Conservation (phyloP, 495 filamentous ascomycete species). For the Hypomontagnella monticulosa region DNA sequence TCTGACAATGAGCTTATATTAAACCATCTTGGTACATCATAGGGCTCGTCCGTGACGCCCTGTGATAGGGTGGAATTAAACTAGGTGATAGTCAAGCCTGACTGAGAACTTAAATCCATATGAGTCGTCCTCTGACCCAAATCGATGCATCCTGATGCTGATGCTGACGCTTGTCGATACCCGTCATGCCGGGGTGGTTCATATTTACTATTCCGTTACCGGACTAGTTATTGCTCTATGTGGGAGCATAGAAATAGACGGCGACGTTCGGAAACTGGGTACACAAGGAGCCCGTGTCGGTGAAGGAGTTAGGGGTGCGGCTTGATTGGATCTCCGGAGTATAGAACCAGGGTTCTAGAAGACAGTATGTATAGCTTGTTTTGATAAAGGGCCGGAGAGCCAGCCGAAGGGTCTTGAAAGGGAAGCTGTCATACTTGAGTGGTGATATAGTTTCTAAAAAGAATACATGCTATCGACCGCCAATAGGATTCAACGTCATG, state of each 20-base stretch:
- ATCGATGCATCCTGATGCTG: constrained; percentile 21
- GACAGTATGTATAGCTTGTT: not conserved
- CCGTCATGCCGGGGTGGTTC: constrained; percentile 16
- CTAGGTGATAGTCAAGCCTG: constrained; percentile 8
- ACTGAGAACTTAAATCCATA: constrained; percentile 17
- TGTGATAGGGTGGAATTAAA: constrained; percentile 22
- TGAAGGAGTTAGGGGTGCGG: not conserved
- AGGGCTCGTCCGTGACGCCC: not conserved
- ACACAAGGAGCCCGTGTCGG: not conserved
- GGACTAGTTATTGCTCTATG: constrained; percentile 8
- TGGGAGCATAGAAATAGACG: constrained; percentile 28
- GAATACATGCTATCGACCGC: constrained; percentile 2
- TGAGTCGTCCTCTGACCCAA: constrained; percentile 15
- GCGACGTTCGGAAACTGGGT: not conserved
- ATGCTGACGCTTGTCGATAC: constrained; percentile 37
- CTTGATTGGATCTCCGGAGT: constrained; percentile 14
- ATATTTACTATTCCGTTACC: constrained; percentile 4
- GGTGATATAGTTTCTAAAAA: constrained; percentile 20
- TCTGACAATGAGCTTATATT: constrained; percentile 19
- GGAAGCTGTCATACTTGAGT: constrained; percentile 24
- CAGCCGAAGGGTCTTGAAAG: constrained; percentile 11
- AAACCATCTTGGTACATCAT: not conserved
- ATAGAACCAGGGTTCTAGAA: constrained; percentile 5
- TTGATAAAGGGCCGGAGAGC: not conserved
- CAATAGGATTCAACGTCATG: constrained; percentile 15